These are phyloP conservation scores for Tricholoma sp. DNA, from an alignment of 768 basidiomycete species.

Conservation along the genomic window DNA sequence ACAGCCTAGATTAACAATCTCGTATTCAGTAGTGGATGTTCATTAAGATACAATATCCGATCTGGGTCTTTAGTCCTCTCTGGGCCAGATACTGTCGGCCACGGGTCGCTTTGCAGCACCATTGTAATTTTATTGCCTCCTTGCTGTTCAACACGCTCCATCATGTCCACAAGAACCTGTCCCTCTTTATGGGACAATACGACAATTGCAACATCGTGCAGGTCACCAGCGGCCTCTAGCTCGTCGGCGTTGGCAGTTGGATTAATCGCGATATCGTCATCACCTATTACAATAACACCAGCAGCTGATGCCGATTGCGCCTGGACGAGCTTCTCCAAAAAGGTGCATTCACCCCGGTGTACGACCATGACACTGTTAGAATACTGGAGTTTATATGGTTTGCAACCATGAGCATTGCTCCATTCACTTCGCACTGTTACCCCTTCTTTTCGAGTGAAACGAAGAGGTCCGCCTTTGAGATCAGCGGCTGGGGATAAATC, in stretches of 20 bases:
- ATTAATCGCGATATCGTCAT: slow-evolving; percentile 55
- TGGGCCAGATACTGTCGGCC: slow-evolving; percentile 22
- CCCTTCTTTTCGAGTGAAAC: slow-evolving; percentile 48
- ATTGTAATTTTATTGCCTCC: slow-evolving; percentile 48
- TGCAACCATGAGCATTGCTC: slow-evolving; percentile 57
- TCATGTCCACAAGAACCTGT: slow-evolving; percentile 46
- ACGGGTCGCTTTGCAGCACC: slow-evolving; percentile 37
- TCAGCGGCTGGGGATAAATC: slow-evolving; percentile 38
- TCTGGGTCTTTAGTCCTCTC: slow-evolving; percentile 25
- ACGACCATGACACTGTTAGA: slow-evolving; percentile 55
- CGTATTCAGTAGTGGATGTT: slow-evolving; percentile 73
- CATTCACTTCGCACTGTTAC: slow-evolving; percentile 49
- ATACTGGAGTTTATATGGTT: slow-evolving; percentile 43
- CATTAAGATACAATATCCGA: slow-evolving; percentile 70
- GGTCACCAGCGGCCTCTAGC: slow-evolving; percentile 47
- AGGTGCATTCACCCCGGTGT: slow-evolving; percentile 80
- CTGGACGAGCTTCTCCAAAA: slow-evolving; percentile 72
- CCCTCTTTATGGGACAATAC: slow-evolving; percentile 53
- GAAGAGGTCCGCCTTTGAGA: slow-evolving; percentile 23
- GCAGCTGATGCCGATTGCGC: slow-evolving; percentile 69
- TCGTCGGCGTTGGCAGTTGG: slow-evolving; percentile 62
- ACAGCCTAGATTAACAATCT: slow-evolving; percentile 50
- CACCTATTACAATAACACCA: slow-evolving; percentile 73
- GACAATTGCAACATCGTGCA: slow-evolving; percentile 56
- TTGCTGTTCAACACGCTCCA: slow-evolving; percentile 44